phyloP scores from a whole-genome alignment of 2,329 filamentous ascomycete genomes.

The Leptographium radiaticola region DNA sequence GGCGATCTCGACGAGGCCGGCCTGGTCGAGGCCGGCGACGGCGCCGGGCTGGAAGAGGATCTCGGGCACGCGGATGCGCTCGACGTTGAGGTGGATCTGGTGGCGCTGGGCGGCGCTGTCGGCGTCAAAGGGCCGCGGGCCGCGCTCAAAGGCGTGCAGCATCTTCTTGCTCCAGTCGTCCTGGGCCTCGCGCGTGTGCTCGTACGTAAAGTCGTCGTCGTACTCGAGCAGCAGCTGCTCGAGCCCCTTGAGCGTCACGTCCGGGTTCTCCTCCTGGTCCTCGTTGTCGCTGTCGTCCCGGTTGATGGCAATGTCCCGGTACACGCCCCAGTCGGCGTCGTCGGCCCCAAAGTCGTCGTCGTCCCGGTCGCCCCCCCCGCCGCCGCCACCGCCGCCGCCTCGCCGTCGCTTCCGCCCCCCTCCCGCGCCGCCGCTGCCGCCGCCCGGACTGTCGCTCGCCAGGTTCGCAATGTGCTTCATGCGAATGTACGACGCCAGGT shows the following conservation, averaged over 20 bases:
- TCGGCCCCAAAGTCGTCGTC: slow-evolving; percentile 96
- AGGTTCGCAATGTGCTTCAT: slow-evolving; percentile 98
- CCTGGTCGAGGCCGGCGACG: slow-evolving; percentile 86
- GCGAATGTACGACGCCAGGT: slow-evolving; percentile 85
- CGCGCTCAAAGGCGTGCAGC: slow-evolving; percentile 79
- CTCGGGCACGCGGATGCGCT: slow-evolving; percentile 87
- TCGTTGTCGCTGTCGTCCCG: slow-evolving; percentile 68
- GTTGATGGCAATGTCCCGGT: slow-evolving; percentile 69
- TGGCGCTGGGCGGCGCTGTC: slow-evolving; percentile 67
- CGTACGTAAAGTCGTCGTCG: slow-evolving; percentile 80
- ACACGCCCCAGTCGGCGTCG: slow-evolving; percentile 96
- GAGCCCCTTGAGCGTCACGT: slow-evolving; percentile 56
- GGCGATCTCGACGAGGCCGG: slow-evolving; percentile 83
- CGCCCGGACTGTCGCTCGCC: slow-evolving; percentile 68
- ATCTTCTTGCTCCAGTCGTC: slow-evolving; percentile 90
- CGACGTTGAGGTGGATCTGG: slow-evolving; percentile 91
- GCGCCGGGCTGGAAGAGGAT: slow-evolving; percentile 75
- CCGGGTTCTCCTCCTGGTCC: slow-evolving; percentile 83
- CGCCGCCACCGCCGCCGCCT: slow-evolving; percentile 67
- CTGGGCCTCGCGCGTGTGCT: slow-evolving; percentile 83
- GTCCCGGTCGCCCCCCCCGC: slow-evolving; percentile 50
- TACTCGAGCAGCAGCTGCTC: slow-evolving; percentile 77
- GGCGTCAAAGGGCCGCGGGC: slow-evolving; percentile 73
- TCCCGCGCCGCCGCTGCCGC: slow-evolving; percentile 12
- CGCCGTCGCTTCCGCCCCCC: slow-evolving; percentile 27